Evolutionary conservation across 2,329 filamentous ascomycete species (phyloP), one percentile per base, ranked within the genome.

Genomic region (Biscogniauxia mediterranea): DNA sequence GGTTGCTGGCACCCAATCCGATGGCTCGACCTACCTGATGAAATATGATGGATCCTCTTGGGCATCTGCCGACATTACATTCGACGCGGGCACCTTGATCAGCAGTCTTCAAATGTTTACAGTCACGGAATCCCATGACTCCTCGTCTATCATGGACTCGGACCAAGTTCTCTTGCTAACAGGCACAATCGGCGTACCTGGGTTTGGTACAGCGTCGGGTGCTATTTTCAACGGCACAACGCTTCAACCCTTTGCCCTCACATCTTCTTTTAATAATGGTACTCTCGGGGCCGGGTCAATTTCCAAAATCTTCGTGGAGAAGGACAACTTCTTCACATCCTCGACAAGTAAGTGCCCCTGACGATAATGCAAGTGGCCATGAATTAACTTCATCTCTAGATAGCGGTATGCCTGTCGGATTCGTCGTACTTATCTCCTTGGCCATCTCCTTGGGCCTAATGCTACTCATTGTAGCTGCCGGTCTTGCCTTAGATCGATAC

Each of bases 151-250:
- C 6, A 77, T 99, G 17, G 82, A 87, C 56, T 77, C 83, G 19
- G 81, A 87, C 64, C 87, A 95, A 73, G 83, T 87, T 3, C 84
- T 99, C 42, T 84, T 99, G 77, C 80, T 98, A 55, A 92, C 92
- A n/a, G 95, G 95, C 49, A 85, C 89, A 57, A 85, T 99, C 67
- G 83, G 87, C 66, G 82, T 98, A 19, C 86, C 89, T 0, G 79
- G 80, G 55, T 93, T 93, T 72, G 93, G 94, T 61, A 89, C 88
- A 60, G 92, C 90, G 5, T 96, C 94, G 15, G 93, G 92, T 8
- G 94, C 89, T 7, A 80, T 97, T 26, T 99, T 91, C 79, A 92
- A 98, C 71, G 95, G 95, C 69, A 92, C 88, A 11, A 79, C 81
- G 2, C 87, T 94, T 73, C 81, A 82, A 56, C 94, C 95, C 0